Percentiles rank a stretch among this genome's conserved stretches.
phyloP scores from a whole-genome alignment of 164 flowering plant species.

The Aristolochia californica region DNA sequence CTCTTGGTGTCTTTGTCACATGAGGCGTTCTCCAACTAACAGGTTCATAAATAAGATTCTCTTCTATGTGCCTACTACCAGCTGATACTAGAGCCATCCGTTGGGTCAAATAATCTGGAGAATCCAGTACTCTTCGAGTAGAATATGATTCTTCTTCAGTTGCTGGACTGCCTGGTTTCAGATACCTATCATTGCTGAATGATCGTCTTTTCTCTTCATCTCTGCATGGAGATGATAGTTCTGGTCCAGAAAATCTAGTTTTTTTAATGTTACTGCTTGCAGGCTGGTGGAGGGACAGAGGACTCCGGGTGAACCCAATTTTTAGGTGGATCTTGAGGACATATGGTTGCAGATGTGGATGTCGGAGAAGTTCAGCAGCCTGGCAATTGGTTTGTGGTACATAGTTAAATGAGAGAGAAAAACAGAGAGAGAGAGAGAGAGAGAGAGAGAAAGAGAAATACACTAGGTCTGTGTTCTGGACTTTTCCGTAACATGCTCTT shows the following conservation, averaged over 20 bases:
- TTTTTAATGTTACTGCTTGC: constrained; percentile 31
- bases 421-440: neutral
- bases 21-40: constrained; percentile 21
- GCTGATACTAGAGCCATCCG: constrained; percentile 33
- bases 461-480: constrained; percentile 93
- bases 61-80: constrained; percentile 31
- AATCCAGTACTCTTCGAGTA: constrained; percentile 25
- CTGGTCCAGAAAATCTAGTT: constrained; percentile 41
- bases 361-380: constrained; percentile 86
- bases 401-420: neutral
- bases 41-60: constrained; percentile 24
- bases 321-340: constrained; percentile 61
- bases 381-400: constrained; percentile 17
- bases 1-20: constrained; percentile 37
- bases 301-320: constrained; percentile 37
- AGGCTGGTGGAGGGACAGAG: constrained; percentile 34
- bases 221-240: constrained; percentile 16
- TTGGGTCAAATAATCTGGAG: constrained; percentile 21
- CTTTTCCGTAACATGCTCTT: constrained; percentile 96
- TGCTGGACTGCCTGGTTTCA: constrained; percentile 62
- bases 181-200: constrained; percentile 45
- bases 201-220: constrained; percentile 40
- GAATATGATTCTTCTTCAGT: constrained; percentile 43
- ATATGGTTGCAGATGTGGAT: constrained; percentile 72
- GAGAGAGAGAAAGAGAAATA: constrained; percentile 27